Percentiles rank a stretch among this genome's conserved stretches.
Conservation (phyloP, 169 alveolate species). For the Eimeria mitis region DNA sequence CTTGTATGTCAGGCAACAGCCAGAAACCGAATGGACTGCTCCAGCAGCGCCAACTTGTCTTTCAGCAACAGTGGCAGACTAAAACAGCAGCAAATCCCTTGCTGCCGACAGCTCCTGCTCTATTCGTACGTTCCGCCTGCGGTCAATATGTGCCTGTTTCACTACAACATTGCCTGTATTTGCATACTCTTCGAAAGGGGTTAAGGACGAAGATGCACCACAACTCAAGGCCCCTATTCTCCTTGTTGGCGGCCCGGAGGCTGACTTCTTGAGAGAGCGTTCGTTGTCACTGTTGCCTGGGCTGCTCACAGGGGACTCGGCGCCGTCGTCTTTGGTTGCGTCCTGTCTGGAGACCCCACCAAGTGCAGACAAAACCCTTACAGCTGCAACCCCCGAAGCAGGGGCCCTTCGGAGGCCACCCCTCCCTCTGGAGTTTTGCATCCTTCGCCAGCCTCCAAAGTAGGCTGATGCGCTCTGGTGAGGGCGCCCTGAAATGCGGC, state of each 20-base stretch:
- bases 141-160: not conserved
- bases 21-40: not conserved
- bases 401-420: not conserved
- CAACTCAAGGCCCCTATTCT: not conserved
- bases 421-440: not conserved
- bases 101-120: not conserved
- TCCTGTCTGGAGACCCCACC: not conserved
- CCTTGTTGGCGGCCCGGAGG: conserved; percentile 2
- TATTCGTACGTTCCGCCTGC: not conserved
- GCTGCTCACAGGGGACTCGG: conserved; percentile 33
- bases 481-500: not conserved
- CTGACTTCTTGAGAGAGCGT: not conserved
- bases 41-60: not conserved
- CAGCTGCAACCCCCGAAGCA: conserved; percentile 54
- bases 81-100: not conserved
- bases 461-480: not conserved
- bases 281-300: conserved; percentile 24
- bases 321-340: not conserved
- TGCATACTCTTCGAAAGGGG: not conserved
- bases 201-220: not conserved
- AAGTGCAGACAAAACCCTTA: conserved; percentile 30
- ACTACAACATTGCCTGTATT: not conserved
- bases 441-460: conserved; percentile 26
- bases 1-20: not conserved
- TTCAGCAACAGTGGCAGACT: not conserved